Evolutionary conservation across 2,329 filamentous ascomycete species (phyloP).

Genomic region (Beauveria asiatica): DNA sequence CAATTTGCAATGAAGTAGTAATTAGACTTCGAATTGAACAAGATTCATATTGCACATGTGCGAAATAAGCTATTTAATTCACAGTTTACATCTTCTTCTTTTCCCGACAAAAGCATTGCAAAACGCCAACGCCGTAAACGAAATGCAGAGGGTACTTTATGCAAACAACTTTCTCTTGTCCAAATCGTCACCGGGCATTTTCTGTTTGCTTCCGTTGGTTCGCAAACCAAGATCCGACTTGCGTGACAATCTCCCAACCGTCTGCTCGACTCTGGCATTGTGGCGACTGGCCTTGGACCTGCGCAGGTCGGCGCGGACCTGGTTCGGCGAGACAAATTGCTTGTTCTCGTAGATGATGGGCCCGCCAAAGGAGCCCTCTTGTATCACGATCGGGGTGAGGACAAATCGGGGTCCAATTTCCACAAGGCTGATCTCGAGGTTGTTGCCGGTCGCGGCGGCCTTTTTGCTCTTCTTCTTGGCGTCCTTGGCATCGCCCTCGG

Average conservation of each 20-base stretch:
- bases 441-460: slow-evolving; percentile 57
- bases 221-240: slow-evolving; percentile 69
- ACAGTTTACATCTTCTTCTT: slow-evolving; percentile 9
- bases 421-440: slow-evolving; percentile 71
- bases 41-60: neutral
- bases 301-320: slow-evolving; percentile 75
- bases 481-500: slow-evolving; percentile 35
- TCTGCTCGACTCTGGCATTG: slow-evolving; percentile 65
- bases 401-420: slow-evolving; percentile 94
- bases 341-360: slow-evolving; percentile 98
- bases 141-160: slow-evolving; percentile 29
- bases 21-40: neutral
- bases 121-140: slow-evolving; percentile 9
- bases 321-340: slow-evolving; percentile 94
- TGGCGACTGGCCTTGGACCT: slow-evolving; percentile 69
- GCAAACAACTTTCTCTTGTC: slow-evolving; percentile 72
- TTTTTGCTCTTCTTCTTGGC: slow-evolving; percentile 28
- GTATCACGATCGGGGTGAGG: slow-evolving; percentile 86
- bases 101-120: neutral
- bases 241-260: slow-evolving; percentile 63
- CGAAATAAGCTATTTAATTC: neutral
- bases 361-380: slow-evolving; percentile 90
- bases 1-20: neutral
- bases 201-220: slow-evolving; percentile 54
- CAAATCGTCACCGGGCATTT: slow-evolving; percentile 54